phyloP scores from a whole-genome alignment of 345 rosid species.

The Citrus medica region DNA sequence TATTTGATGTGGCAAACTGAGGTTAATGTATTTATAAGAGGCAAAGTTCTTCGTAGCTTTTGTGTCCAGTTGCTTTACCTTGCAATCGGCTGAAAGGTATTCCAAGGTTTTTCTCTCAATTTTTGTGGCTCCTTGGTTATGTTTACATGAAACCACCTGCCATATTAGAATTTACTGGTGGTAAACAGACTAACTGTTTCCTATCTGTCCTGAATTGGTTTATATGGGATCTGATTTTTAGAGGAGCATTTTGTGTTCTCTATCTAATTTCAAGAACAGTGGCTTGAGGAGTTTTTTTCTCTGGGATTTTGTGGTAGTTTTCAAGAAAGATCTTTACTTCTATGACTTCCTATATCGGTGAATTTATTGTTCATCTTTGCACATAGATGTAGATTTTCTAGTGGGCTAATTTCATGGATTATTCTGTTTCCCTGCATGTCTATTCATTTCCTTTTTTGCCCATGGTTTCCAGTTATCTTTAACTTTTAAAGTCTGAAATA shows the following conservation, averaged over 20 bases:
- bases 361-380: not conserved
- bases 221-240: not conserved
- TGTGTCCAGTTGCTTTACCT: not conserved
- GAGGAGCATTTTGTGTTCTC: not conserved
- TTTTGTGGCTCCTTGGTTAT: not conserved
- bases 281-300: not conserved
- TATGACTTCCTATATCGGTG: not conserved
- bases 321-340: not conserved
- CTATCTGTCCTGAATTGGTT: not conserved
- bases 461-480: not conserved
- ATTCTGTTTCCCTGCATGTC: not conserved
- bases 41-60: not conserved
- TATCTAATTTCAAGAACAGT: not conserved
- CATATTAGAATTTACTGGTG: not conserved
- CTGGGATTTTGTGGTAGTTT: not conserved
- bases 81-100: not conserved
- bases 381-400: not conserved
- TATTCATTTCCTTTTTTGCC: not conserved
- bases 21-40: not conserved
- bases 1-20: not conserved
- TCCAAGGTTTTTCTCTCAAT: not conserved
- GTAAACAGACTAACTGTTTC: not conserved
- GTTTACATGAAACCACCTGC: not conserved
- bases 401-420: not conserved
- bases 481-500: slow-evolving; percentile 1